Evolutionary conservation across 768 basidiomycete species (phyloP).

Genomic region (Amanita brunnescens): DNA sequence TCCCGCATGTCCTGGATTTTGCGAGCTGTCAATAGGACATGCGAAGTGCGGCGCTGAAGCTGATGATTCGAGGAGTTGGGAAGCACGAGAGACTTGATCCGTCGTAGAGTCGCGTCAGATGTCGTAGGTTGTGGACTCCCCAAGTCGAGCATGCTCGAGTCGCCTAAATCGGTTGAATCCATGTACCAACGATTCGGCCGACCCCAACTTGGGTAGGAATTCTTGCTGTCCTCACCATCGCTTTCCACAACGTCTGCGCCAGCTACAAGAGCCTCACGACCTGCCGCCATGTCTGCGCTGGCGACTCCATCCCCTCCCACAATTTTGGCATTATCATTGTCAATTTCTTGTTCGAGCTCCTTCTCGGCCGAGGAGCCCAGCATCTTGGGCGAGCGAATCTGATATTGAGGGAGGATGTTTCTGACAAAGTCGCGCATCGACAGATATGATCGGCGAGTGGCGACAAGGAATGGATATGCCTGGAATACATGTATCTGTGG

Average conservation of each 20-base stretch:
- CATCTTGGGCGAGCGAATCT: constrained; percentile 39
- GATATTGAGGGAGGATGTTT: constrained; percentile 44
- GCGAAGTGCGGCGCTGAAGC: constrained; percentile 12
- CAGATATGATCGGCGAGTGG: constrained; percentile 55
- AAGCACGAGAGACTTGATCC: constrained; percentile 24
- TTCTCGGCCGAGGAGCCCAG: constrained; percentile 49
- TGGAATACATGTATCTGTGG: constrained; percentile 85
- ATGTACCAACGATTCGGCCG: constrained; percentile 23
- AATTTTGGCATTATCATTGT: constrained; percentile 53
- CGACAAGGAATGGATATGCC: constrained; percentile 69
- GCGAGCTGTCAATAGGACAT: not conserved
- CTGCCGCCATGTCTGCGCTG: constrained; percentile 29
- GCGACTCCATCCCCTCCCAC: constrained; percentile 72
- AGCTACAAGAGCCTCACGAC: constrained; percentile 28
- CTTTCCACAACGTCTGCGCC: constrained; percentile 17
- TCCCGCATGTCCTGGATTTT: not conserved
- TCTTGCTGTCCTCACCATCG: constrained; percentile 25
- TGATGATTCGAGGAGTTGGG: constrained; percentile 10
- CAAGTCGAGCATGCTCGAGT: constrained; percentile 9
- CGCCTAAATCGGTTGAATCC: constrained; percentile 14
- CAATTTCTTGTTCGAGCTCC: constrained; percentile 61
- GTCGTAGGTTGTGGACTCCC: not conserved
- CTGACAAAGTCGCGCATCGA: constrained; percentile 67
- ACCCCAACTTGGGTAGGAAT: constrained; percentile 47
- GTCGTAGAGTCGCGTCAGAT: constrained; percentile 16